Evolutionary conservation across 2,329 filamentous ascomycete species (phyloP).

Genomic region (Penicillium sumatraense): DNA sequence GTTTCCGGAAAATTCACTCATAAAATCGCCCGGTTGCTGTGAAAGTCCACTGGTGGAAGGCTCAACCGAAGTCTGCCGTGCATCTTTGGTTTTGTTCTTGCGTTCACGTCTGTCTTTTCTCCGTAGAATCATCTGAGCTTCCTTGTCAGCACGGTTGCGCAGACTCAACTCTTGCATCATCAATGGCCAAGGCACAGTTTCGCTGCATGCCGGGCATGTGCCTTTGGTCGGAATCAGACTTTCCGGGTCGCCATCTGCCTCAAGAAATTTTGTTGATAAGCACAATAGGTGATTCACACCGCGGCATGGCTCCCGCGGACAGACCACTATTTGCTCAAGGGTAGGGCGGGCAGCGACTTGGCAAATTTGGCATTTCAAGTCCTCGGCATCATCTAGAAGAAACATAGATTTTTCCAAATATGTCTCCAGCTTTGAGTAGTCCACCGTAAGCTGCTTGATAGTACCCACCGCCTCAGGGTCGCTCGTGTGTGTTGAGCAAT

Average conservation of each 20-base stretch:
- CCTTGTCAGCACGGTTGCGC: slow-evolving; percentile 70
- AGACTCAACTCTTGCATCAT: slow-evolving; percentile 84
- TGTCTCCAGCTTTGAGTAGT: slow-evolving; percentile 55
- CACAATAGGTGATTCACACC: slow-evolving; percentile 61
- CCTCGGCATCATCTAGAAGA: slow-evolving; percentile 43
- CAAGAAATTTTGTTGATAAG: slow-evolving; percentile 57
- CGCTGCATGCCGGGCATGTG: slow-evolving; percentile 71
- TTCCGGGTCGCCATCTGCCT: slow-evolving; percentile 40
- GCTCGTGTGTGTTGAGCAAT: slow-evolving; percentile 11
- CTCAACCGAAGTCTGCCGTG: slow-evolving; percentile 15
- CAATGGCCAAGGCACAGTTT: slow-evolving; percentile 69
- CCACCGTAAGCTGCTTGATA: slow-evolving; percentile 55
- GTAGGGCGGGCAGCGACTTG: slow-evolving; percentile 39
- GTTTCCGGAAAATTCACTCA: slow-evolving; percentile 22
- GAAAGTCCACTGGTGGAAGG: slow-evolving; percentile 3
- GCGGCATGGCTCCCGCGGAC: slow-evolving; percentile 54
- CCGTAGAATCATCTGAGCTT: slow-evolving; percentile 68
- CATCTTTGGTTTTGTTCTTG: slow-evolving; percentile 11
- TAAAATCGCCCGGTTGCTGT: background rate
- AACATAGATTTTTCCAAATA: slow-evolving; percentile 58
- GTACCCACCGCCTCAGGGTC: slow-evolving; percentile 38
- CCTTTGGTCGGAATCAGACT: slow-evolving; percentile 70
- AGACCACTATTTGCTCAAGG: slow-evolving; percentile 55
- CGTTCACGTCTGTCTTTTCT: slow-evolving; percentile 54
- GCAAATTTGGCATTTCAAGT: slow-evolving; percentile 57